These are phyloP conservation scores for Yamadazyma insecticola DNA, from an alignment of 805 yeast genomes.

Conservation along the genomic window DNA sequence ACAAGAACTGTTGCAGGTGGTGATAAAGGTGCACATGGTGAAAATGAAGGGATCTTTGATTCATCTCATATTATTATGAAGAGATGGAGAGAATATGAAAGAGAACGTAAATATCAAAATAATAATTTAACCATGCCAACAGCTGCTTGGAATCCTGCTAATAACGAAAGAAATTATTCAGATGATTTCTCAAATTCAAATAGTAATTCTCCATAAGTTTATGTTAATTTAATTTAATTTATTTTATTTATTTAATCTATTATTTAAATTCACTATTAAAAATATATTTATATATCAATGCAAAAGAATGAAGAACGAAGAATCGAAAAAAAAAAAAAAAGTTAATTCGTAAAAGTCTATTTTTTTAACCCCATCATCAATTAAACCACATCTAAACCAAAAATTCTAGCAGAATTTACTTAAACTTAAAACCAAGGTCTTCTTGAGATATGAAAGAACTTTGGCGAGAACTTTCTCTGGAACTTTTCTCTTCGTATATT, in stretches of 20 bases:
- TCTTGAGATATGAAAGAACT: conserved; percentile 2
- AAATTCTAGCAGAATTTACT: too few species aligned
- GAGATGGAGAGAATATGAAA: conserved; percentile 92
- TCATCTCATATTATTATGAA: conserved; percentile 87
- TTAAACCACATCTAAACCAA: neutral
- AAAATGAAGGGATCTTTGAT: conserved; percentile 78
- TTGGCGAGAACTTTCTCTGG: conserved; percentile 13
- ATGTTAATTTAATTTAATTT: too few species aligned
- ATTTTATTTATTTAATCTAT: neutral
- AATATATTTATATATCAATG: too few species aligned
- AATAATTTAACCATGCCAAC: conserved; percentile 21
- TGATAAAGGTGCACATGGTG: conserved; percentile 63
- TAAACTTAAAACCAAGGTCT: too few species aligned
- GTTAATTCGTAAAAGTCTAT: too few species aligned
- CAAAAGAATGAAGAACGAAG: too few species aligned
- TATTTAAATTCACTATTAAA: too few species aligned
- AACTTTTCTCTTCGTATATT: conserved; percentile 18
- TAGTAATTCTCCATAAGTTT: conserved; percentile 2
- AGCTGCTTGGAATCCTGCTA: conserved; percentile 45
- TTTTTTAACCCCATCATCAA: too few species aligned
- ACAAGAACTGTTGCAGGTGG: conserved; percentile 77
- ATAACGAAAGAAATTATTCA: conserved; percentile 18
- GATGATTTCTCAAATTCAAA: conserved; percentile 12
- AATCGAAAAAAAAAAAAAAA: too few species aligned
- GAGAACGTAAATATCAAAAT: conserved; percentile 46